phyloP scores from a whole-genome alignment of 345 rosid genomes.

The Aurinia saxatilis region DNA sequence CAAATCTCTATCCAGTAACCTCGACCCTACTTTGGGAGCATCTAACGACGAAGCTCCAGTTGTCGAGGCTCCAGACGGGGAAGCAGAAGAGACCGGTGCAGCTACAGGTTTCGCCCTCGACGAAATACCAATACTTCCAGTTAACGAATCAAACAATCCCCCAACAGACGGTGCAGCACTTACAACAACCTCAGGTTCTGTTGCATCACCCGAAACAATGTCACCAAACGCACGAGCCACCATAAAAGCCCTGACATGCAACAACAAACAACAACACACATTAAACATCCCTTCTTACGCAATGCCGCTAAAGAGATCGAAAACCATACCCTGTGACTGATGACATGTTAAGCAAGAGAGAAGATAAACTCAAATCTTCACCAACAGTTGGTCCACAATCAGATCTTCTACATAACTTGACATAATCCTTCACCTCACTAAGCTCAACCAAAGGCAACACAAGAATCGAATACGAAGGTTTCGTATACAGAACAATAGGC shows the following conservation, averaged over 20 bases:
- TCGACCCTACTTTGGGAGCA: conserved; percentile 69
- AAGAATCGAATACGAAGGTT: conserved; percentile 52
- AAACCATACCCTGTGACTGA: conserved; percentile 68
- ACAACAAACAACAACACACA: conserved; percentile 6
- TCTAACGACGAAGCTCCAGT: conserved; percentile 52
- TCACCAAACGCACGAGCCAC: conserved; percentile 87
- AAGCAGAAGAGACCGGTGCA: conserved; percentile 63
- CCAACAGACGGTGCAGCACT: conserved; percentile 74
- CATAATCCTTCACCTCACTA: conserved; percentile 47
- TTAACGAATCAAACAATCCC: conserved; percentile 89
- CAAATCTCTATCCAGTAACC: conserved; percentile 71
- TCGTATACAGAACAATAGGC: conserved; percentile 75
- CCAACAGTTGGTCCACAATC: conserved; percentile 80
- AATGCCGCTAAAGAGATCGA: too few species aligned
- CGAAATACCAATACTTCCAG: conserved; percentile 91
- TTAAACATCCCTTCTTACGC: not conserved
- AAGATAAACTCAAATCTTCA: conserved; percentile 57
- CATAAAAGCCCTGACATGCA: conserved; percentile 61
- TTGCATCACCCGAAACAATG: conserved; percentile 61
- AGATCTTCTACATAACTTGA: conserved; percentile 46
- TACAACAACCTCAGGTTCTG: conserved; percentile 82
- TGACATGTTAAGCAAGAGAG: conserved; percentile 80
- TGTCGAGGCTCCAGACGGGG: conserved; percentile 41
- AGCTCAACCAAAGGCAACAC: conserved; percentile 77
- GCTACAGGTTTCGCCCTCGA: conserved; percentile 81